Base-by-base conservation (phyloP, 2,329 filamentous ascomycete genomes). In the Claviceps capensis region DNA sequence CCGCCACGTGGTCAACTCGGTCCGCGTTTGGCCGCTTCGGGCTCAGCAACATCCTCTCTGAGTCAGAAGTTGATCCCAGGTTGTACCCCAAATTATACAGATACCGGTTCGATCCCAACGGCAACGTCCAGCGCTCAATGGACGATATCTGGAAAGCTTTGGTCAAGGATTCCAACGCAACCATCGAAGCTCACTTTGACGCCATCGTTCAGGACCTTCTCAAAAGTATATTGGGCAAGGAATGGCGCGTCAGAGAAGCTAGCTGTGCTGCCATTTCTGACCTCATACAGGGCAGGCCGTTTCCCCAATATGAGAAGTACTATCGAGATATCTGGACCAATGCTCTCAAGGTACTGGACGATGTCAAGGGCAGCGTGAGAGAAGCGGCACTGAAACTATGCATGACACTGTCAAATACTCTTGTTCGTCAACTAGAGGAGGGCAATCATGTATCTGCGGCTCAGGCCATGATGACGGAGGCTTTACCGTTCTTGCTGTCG, bases 61-160 rank as follows among this genome's bases (percentile, higher is more conserved):
- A 95, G 61, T 90, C 90, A 0, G 78, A 82, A 54, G 78, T 93
- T 54, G 95, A 97, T 60, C 89, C 90, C 0, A 96, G 95, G 65
- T 78, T 98, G 16, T 97, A 96, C 61, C 88, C 90, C 0, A 97
- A 96, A 69, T 78, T 98, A 2, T 98, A 85, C 68, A 81, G 93
- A 47, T 98, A 97, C 67, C 78, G 89, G 48, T 97, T 97, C 55
- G 93, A 98, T 65, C 93, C 93, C 0, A 97, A 96, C 62, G 77
- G 83, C 2, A 95, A 95, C 57, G 93, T 97, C 13, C 88, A 91
- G 64, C 78, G 83, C 47, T 95, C 91, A 0, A 98, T 98, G 93
- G 90, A 95, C 53, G 88, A 94, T 56, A 97, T 98, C 58, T 98
- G 93, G 93, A 90, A 86, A 61, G 85, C 91, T 0, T 71, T 98